phyloP scores from a whole-genome alignment of 352 stramenopile species.

The Aphanomyces cochlioides region DNA sequence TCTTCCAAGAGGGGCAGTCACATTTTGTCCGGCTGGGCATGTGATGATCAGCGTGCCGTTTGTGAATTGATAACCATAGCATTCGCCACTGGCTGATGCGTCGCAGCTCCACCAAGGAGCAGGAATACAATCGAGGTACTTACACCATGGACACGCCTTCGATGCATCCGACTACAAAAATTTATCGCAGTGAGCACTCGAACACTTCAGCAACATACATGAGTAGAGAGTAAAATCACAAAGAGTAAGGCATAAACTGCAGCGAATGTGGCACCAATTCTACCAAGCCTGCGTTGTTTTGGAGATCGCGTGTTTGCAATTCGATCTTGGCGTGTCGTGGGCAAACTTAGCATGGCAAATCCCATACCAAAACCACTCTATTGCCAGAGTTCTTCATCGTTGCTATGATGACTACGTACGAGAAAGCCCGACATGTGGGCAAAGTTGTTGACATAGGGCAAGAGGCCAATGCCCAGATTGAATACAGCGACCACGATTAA shows the following conservation, averaged over 20 bases:
- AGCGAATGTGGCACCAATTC: constrained; percentile 4
- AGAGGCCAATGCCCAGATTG: constrained; percentile 59
- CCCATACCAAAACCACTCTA: constrained; percentile 26
- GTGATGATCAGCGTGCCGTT: constrained; percentile 27
- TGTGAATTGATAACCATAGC: constrained; percentile 21
- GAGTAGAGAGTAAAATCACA: constrained; percentile 6
- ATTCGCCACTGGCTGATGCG: constrained; percentile 5
- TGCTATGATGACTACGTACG: constrained; percentile 2
- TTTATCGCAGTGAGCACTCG: background rate
- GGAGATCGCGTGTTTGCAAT: constrained; percentile 14
- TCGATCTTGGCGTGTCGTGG: constrained; percentile 17
- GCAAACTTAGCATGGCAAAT: constrained; percentile 16
- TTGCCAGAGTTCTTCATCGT: background rate
- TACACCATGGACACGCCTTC: constrained; percentile 27
- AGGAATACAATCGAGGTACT: constrained; percentile 28
- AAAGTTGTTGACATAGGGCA: constrained; percentile 78
- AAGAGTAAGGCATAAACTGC: constrained; percentile 17
- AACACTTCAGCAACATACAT: background rate
- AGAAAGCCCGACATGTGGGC: constrained; percentile 64
- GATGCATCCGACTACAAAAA: constrained; percentile 16
- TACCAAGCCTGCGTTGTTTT: constrained; percentile 18
- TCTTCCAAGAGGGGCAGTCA: constrained; percentile 15
- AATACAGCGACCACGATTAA: constrained; percentile 50
- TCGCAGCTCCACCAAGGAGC: constrained; percentile 28
- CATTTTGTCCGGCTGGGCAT: constrained; percentile 16